Conservation (phyloP, 139 green algal species). For the Chlorella sp. region DNA sequence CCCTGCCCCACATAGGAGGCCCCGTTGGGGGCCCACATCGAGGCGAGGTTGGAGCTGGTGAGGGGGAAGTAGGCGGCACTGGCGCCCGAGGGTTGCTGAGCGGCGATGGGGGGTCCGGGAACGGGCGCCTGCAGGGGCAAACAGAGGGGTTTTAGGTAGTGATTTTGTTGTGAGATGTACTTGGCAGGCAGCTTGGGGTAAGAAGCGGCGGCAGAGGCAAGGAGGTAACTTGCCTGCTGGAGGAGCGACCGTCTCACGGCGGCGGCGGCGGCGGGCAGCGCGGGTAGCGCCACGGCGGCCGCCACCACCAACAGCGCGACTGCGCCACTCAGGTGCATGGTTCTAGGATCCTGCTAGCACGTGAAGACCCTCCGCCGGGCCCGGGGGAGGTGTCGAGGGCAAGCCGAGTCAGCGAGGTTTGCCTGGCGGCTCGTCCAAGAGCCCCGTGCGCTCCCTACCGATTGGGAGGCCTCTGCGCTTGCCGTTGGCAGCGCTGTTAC, state of each 20-base stretch:
- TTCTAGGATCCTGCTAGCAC: not conserved
- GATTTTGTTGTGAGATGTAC: no score
- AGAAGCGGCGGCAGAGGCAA: not conserved
- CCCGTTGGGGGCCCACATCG: not conserved
- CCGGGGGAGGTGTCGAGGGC: not conserved
- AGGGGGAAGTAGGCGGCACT: conserved; percentile 21
- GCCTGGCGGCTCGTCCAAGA: no score
- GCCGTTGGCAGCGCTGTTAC: no score
- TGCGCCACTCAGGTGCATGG: not conserved
- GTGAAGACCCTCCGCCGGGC: no score
- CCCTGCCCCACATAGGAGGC: not conserved
- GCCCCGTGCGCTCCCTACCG: no score
- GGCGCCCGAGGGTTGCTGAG: not conserved
- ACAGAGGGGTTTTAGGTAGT: no score
- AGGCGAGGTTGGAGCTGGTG: conserved; percentile 5
- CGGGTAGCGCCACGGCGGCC: not conserved
- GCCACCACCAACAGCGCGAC: not conserved
- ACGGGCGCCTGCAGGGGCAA: no score
- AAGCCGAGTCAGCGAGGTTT: not conserved
- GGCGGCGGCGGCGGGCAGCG: not conserved
- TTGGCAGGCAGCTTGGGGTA: no score
- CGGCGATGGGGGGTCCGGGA: not conserved
- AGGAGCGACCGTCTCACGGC: not conserved
- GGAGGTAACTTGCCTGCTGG: not conserved
- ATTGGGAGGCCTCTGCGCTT: no score